Base-by-base conservation (phyloP, 306 rosid genomes). In the Geum urbanum region DNA sequence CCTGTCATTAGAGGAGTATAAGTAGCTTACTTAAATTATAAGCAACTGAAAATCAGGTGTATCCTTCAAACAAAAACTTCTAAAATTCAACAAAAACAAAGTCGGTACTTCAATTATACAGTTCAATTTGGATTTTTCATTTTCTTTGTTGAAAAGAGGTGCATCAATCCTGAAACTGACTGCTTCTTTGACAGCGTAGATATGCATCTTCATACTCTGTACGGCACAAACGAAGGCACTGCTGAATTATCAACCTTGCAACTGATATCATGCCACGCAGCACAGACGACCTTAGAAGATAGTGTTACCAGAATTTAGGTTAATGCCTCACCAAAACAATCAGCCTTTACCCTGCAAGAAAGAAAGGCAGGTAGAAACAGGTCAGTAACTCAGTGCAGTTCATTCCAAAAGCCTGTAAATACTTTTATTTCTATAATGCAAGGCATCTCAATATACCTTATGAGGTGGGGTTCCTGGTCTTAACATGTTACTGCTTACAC, bases 401-500 rank as follows among this genome's bases (percentile, higher is more conserved):
- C 46, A 60, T 59, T 15, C 19, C 41, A 2, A 15, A 3, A 15
- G 45, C 45, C 20, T 35, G 39, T 14, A 14, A 27, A 14, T 13
- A 27, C 5, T 12, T 57, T 46, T 1, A 6, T 37, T 3, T 40
- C 19, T 54, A 10, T 12, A 14, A 8, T 44, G 41, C 56, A 32
- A 32, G 37, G 37, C 37, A 32, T 32, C 37, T 32, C 37, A 32
- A 32, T 19, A 22, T 73, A 82, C 86, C 86, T 82, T 82, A 57
- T 82, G 83, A 67, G 86, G 86, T 41, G 86, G 86, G 75, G 86
- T 82, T 76, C 86, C 86, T 15, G 86, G 86, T 69, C 86, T 77
- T 69, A 69, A 27, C 64, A 65, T 35, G 78, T 72, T 78, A 77
- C 70, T 75, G 60, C 77, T 77, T 32, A 78, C 27, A 27, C 81